Evolutionary conservation across 345 rosid genomes (phyloP), one percentile per base, ranked within the genome.

Genomic region (Psidium guajava): DNA sequence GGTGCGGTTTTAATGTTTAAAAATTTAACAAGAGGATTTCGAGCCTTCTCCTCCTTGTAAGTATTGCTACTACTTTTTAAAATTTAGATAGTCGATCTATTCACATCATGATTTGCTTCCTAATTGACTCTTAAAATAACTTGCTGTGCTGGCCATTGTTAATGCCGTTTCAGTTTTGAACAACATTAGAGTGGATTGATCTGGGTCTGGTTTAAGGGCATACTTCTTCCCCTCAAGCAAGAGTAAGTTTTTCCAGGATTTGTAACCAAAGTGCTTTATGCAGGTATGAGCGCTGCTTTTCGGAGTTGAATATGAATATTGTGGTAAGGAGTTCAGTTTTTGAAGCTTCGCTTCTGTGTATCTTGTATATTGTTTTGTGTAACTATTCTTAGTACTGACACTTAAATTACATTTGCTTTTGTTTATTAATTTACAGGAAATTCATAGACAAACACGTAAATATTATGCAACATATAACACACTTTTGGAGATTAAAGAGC

Each of bases 391-490:
- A 58, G 59, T 22, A 57, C 57, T 44, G 42, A 56, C 25, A 20
- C 22, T 75, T 28, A 28, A 42, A 21, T 25, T 86, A 36, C 57
- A 44, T 7, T 81, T 80, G 86, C 85, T 73, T 57, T 81, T 84
- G 58, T 87, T 87, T 88, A 74, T 53, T 82, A 56, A 85, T 84
- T 52, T 61, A n/a, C 89, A 93, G 99, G 95, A 94, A 83, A 95
- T 92, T 86, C 95, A 92, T 91, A 87, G 88, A 87, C 94, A 94
- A 86, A 97, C 99, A 56, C 89, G 92, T 85, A 94, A 94, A 90
- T 93, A 89, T 83, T 96, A 93, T 90, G 95, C 95, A 54, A 94
- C 98, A 32, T 95, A 94, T 88, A 95, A 94, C 88, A 94, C 97
- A 58, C 97, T 97, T 86, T 84, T 92, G 90, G 98, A 94, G 87